Percentiles rank a stretch among this genome's conserved stretches.
Evolutionary conservation across 805 yeast species (phyloP).

Genomic region (Candida coquimbonensis): DNA sequence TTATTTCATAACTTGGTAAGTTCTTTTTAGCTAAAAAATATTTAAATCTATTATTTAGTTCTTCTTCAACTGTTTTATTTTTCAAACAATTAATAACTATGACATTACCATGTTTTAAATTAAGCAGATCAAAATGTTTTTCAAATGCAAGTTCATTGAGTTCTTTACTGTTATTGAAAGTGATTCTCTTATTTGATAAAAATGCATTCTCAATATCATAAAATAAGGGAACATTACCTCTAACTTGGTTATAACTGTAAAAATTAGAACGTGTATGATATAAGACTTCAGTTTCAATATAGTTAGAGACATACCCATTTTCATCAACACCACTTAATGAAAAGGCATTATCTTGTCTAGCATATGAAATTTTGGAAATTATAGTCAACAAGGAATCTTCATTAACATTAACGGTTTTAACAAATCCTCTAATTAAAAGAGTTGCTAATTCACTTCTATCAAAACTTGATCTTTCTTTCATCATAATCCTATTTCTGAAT

Average conservation of each 20-base stretch:
- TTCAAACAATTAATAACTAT: constrained; percentile 71
- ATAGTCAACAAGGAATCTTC: constrained; percentile 49
- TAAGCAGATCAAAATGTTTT: constrained; percentile 66
- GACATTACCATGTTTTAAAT: constrained; percentile 74
- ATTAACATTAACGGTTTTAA: constrained; percentile 49
- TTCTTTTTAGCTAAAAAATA: constrained; percentile 39
- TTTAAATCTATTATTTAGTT: constrained; percentile 54
- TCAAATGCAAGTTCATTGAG: constrained; percentile 85
- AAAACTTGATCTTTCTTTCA: constrained; percentile 46
- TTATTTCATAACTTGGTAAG: constrained; percentile 30
- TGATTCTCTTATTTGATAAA: constrained; percentile 72
- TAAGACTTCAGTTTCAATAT: constrained; percentile 83
- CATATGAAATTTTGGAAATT: constrained; percentile 85
- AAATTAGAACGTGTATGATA: constrained; percentile 41
- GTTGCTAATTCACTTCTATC: constrained; percentile 71
- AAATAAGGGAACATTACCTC: constrained; percentile 90
- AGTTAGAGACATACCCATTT: constrained; percentile 87
- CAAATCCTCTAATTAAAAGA: constrained; percentile 87
- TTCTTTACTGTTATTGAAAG: constrained; percentile 69
- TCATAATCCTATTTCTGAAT: constrained; percentile 63
- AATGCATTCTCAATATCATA: constrained; percentile 84
- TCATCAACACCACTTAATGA: constrained; percentile 87
- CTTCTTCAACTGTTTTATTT: constrained; percentile 67
- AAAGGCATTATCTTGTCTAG: constrained; percentile 72
- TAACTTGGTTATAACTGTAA: constrained; percentile 74